These are phyloP conservation scores for Globisporangium lucens DNA, from an alignment of 352 stramenopile genomes.

Conservation along the genomic window DNA sequence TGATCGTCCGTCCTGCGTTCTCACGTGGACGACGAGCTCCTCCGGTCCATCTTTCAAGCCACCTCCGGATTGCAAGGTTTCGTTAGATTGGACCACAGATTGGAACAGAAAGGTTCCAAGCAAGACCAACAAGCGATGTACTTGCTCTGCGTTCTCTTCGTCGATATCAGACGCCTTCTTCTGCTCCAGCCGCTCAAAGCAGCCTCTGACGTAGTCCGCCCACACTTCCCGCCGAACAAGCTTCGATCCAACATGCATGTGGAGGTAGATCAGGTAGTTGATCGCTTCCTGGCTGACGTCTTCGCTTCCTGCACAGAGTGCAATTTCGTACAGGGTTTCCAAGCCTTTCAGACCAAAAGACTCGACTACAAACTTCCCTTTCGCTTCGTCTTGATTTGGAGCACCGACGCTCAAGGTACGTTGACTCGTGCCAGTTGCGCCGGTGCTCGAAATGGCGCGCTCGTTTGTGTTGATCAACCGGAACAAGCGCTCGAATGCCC, in stretches of 20 bases:
- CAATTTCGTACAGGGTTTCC: conserved; percentile 54
- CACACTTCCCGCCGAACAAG: conserved; percentile 68
- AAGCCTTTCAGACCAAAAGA: conserved; percentile 58
- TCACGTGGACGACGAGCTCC: conserved; percentile 65
- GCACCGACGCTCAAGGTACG: conserved; percentile 1
- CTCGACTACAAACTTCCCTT: conserved; percentile 48
- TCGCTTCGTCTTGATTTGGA: conserved; percentile 16
- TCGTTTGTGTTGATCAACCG: conserved; percentile 57
- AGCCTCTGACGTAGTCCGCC: conserved; percentile 55
- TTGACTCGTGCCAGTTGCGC: conserved; percentile 9
- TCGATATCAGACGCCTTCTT: conserved; percentile 19
- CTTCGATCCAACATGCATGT: conserved; percentile 67
- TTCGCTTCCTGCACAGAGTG: conserved; percentile 35
- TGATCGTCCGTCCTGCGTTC: conserved; percentile 59
- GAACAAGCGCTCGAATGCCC: conserved; percentile 57
- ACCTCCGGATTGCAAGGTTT: not conserved
- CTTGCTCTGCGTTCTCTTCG: conserved; percentile 26
- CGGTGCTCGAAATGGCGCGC: conserved; percentile 34
- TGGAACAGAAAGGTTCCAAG: conserved; percentile 81
- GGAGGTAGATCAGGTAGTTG: conserved; percentile 72
- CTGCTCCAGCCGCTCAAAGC: conserved; percentile 38
- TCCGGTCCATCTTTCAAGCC: conserved; percentile 32
- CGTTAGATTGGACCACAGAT: conserved; percentile 35
- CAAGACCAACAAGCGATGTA: conserved; percentile 54
- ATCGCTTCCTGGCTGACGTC: conserved; percentile 46